These are phyloP conservation scores for Diaporthe sp. DNA, from an alignment of 2,329 filamentous ascomycete genomes.

Conservation along the genomic window DNA sequence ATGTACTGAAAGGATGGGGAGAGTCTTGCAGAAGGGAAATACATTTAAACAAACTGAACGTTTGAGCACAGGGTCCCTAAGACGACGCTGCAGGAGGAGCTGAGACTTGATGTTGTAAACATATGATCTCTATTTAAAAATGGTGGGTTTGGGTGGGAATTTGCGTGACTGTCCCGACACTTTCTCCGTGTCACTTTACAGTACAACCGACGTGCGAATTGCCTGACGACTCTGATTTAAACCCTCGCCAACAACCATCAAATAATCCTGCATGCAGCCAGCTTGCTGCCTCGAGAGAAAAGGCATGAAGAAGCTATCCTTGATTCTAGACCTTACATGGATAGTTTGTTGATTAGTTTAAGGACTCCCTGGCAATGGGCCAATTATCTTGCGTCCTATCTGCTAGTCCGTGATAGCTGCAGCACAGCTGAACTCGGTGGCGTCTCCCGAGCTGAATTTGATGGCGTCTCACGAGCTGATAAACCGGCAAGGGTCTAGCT, in stretches of 20 bases:
- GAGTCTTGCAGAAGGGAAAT: neutral
- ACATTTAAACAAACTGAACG: neutral
- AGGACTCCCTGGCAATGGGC: neutral
- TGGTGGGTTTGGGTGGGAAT: too few species aligned
- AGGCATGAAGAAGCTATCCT: neutral
- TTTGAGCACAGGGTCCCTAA: neutral
- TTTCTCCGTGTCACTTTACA: too few species aligned
- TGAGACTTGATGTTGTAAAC: too few species aligned
- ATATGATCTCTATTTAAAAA: too few species aligned
- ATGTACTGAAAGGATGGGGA: neutral
- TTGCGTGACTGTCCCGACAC: too few species aligned
- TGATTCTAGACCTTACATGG: neutral
- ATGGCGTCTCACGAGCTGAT: neutral
- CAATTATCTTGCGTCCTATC: neutral
- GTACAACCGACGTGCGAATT: too few species aligned
- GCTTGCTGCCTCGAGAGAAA: neutral
- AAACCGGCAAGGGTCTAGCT: neutral
- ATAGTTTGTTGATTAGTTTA: neutral
- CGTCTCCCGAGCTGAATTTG: neutral
- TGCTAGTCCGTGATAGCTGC: neutral
- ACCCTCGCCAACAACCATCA: neutral
- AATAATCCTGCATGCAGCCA: neutral
- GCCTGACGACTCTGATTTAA: neutral
- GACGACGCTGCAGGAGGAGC: too few species aligned
- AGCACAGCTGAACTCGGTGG: conserved; percentile 2